phyloP scores from a whole-genome alignment of 2,329 filamentous ascomycete genomes.

The Hypomyces rosellus region DNA sequence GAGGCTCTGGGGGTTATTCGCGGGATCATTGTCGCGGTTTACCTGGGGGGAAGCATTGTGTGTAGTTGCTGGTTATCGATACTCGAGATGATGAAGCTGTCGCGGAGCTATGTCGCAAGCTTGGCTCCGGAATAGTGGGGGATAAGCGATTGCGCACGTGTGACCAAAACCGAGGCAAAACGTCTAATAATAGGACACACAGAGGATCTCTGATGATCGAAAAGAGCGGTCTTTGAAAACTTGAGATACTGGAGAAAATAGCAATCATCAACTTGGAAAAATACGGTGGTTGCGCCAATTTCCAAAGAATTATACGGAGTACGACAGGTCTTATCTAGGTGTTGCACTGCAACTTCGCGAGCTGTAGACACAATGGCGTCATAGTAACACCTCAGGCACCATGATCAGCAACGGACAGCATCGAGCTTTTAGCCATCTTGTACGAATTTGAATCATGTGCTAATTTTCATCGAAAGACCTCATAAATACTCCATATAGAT shows the following conservation, averaged over 20 bases:
- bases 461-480: neutral
- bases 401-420: neutral
- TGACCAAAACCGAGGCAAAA: no score
- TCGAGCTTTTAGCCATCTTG: neutral
- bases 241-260: neutral
- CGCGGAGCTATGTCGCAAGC: neutral
- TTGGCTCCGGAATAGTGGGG: no score
- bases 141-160: conserved; percentile 1
- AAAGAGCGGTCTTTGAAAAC: neutral
- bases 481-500: neutral
- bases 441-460: no score
- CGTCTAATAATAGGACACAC: no score
- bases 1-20: conserved; percentile 28
- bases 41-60: conserved; percentile 22
- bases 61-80: neutral
- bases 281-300: neutral
- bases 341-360: conserved; percentile 7
- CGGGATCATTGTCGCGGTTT: conserved; percentile 28
- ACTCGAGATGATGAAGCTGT: neutral
- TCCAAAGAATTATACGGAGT: neutral
- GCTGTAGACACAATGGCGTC: conserved; percentile 11
- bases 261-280: no score
- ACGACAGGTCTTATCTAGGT: neutral
- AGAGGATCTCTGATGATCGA: neutral
- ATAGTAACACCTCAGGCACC: conserved; percentile 12